Evolutionary conservation across 2,329 filamentous ascomycete genomes (phyloP).

Genomic region (Tolypocladium capitatum): DNA sequence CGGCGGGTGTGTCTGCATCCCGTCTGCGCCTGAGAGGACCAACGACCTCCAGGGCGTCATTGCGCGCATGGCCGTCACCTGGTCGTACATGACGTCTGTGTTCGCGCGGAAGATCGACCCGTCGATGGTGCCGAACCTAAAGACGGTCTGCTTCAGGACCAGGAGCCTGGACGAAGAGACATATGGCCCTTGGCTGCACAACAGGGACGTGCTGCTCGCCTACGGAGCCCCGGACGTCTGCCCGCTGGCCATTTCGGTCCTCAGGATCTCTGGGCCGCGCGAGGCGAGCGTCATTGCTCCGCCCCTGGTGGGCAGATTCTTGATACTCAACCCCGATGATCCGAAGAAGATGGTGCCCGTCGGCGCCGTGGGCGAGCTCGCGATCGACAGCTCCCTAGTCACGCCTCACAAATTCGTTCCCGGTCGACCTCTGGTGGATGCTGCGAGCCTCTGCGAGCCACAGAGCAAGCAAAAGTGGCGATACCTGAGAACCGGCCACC

Average conservation of each 20-base stretch:
- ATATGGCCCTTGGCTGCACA: conserved; percentile 31
- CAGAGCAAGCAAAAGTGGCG: conserved; percentile 16
- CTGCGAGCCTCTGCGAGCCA: conserved; percentile 5
- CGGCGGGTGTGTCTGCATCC: conserved; percentile 48
- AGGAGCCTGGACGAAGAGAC: conserved; percentile 36
- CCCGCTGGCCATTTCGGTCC: conserved; percentile 36
- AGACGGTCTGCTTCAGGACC: conserved; percentile 32
- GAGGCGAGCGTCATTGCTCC: conserved; percentile 29
- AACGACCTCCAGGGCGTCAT: conserved; percentile 37
- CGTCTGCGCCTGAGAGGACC: conserved; percentile 33
- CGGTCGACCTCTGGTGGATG: conserved; percentile 15
- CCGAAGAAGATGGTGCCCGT: conserved; percentile 36
- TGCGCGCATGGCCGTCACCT: conserved; percentile 34
- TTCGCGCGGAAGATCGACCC: conserved; percentile 35
- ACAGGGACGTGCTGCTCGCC: conserved; percentile 32
- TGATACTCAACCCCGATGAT: conserved; percentile 40
- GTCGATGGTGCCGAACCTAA: conserved; percentile 20
- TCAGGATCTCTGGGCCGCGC: conserved; percentile 24
- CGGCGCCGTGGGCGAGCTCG: conserved; percentile 43
- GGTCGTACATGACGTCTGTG: conserved; percentile 44
- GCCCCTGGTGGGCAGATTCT: conserved; percentile 35
- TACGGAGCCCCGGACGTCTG: conserved; percentile 39
- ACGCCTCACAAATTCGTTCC: conserved; percentile 22
- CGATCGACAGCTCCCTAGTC: conserved; percentile 37
- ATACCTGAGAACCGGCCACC: conserved; percentile 37